phyloP scores from a whole-genome alignment of 140 eudicot species.

The Oenanthe javanica region DNA sequence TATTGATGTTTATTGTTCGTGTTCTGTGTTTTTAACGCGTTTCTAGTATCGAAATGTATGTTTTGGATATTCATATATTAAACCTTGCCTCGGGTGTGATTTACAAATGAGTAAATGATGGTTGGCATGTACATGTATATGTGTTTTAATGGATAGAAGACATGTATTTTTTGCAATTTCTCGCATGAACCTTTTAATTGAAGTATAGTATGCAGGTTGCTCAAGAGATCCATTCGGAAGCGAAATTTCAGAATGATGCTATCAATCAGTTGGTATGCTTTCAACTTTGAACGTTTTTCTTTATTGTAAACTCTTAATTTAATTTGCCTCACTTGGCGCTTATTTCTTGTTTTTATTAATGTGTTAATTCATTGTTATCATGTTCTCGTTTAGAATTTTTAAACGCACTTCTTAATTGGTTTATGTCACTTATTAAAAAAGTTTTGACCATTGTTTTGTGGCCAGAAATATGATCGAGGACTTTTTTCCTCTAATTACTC shows the following conservation, averaged over 20 bases:
- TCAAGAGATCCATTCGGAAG: slow-evolving; percentile 80
- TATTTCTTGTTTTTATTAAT: background rate
- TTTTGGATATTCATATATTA: background rate
- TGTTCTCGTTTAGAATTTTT: background rate
- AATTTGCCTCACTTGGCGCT: background rate
- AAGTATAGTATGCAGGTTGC: slow-evolving; percentile 59
- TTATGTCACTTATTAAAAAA: background rate
- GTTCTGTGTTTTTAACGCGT: background rate
- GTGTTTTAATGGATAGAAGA: background rate
- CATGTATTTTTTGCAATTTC: background rate
- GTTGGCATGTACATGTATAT: background rate
- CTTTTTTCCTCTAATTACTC: background rate
- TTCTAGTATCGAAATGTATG: background rate
- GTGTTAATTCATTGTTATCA: background rate
- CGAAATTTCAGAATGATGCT: slow-evolving; percentile 81
- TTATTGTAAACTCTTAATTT: background rate
- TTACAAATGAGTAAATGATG: background rate
- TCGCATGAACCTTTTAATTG: slow-evolving; percentile 8
- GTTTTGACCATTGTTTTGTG: background rate
- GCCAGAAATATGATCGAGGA: background rate
- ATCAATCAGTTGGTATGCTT: slow-evolving; percentile 77
- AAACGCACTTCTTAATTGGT: background rate
- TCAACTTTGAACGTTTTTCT: background rate
- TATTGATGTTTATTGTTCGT: background rate
- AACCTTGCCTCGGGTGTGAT: background rate